Evolutionary conservation across 139 green algal genomes (phyloP), one percentile per base, ranked within the genome.

Genomic region (Nannochloris sp.): DNA sequence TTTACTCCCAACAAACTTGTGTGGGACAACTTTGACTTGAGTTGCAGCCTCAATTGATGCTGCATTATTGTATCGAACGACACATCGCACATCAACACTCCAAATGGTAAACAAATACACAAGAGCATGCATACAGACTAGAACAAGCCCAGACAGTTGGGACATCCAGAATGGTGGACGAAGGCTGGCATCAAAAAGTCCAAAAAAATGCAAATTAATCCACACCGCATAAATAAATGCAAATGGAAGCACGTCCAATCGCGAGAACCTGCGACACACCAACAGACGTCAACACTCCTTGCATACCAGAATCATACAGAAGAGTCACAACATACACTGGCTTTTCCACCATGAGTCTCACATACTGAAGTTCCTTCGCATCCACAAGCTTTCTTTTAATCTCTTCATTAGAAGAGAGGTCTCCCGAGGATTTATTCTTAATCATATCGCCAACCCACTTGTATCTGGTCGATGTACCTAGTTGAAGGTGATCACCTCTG

Each of bases 1-100:
- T 53, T 67, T 75, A 11, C 36, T 72, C 23, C 83, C 87, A 10
- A 71, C 62, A 53, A 89, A 87, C n/a, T 77, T 73, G 36, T 65
- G 66, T 9, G 87, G 82, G 8, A 81, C 61, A 17, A 92, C 83
- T 66, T 85, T 61, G 26, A 70, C 66, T 48, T 74, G 70, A 4
- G 70, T 74, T 20, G 70, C 73, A 13, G 70, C 51, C 3, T 16
- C 29, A 31, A 79, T 28, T 12, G 4, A 16, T 5, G 29, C 8
- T 43, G 48, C 51, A 6, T 50, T 33, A 8, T 20, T 31, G 56
- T 61, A 72, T 12, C 33, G 51, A 48, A 79, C 56, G n/a, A 48
- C 25, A 6, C 36, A 58, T 37, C 49, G 51, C 2, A 74, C 4
- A 1, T 56, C 61, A 33, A 79, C 66, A 36, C 72, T 79, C 72